A percentile compares a stretch with the other conserved stretches of the same genome.
Evolutionary conservation across 441 rosid species (phyloP).

Genomic region (Croton laevigatus): DNA sequence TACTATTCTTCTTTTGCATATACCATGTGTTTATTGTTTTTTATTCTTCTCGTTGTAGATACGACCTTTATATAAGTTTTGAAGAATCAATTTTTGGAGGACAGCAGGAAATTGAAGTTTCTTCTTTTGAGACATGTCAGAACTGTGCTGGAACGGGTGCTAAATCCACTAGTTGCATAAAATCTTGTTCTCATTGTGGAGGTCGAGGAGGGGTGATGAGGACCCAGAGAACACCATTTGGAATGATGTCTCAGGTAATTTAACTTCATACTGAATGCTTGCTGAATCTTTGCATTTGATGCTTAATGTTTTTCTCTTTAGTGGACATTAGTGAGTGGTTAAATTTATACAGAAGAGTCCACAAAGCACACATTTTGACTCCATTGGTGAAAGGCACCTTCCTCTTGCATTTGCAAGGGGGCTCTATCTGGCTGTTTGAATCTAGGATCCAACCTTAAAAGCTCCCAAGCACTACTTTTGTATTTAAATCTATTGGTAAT

Average conservation of each 20-base stretch:
- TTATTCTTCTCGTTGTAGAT: slow-evolving; percentile 39
- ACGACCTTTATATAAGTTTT: slow-evolving; percentile 68
- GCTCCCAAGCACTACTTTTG: neutral
- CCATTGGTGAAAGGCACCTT: neutral
- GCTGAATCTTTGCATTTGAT: slow-evolving; percentile 6
- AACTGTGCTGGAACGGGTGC: slow-evolving; percentile 87
- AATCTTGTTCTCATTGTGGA: slow-evolving; percentile 63
- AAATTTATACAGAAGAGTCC: neutral
- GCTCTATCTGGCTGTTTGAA: neutral
- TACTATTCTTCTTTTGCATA: neutral
- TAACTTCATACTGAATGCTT: slow-evolving; percentile 14
- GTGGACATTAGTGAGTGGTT: neutral
- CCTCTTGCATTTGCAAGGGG: too few species aligned
- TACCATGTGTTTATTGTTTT: neutral
- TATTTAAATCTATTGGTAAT: neutral
- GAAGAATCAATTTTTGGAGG: slow-evolving; percentile 89
- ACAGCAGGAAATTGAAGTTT: slow-evolving; percentile 57
- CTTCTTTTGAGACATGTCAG: slow-evolving; percentile 68
- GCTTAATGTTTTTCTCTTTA: neutral
- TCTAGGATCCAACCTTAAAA: neutral
- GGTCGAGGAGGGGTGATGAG: slow-evolving; percentile 78
- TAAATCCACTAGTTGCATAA: slow-evolving; percentile 51
- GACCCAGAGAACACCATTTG: slow-evolving; percentile 83
- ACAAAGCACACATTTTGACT: neutral
- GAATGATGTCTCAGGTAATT: slow-evolving; percentile 81